Base-by-base conservation (phyloP, 441 rosid genomes). In the Melastoma candidum region DNA sequence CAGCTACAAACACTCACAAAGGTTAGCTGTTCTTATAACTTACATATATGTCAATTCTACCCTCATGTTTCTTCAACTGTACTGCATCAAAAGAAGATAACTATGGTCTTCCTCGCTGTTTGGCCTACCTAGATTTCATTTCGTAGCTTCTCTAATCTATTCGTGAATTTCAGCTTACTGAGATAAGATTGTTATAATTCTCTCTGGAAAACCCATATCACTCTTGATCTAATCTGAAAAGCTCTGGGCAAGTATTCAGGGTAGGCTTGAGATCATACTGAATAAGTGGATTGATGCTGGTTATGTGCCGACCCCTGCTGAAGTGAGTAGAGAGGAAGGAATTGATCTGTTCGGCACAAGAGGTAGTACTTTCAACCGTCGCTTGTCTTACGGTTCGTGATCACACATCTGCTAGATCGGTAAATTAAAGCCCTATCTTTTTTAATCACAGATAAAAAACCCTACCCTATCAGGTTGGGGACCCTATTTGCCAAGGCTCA, bases 1-100 rank as follows among this genome's bases (percentile, higher is more conserved):
- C 85, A 84, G 74, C 75, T 85, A 47, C 96, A 90, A 67, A 90
- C 96, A 54, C 68, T 90, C 62, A 87, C 93, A 13, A 90, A 87
- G 96, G 97, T 90, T 39, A 22, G 41, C 41, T 36, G 41, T 36
- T 1, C 41, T 36, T 36, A 1, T 36, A 36, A 36, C 41, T 36
- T 36, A 4, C 6, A 36, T 36, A 9, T 9, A 4, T 36, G 71
- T 56, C 32, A 12, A 47, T 39, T 36, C 57, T 36, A 27, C 46
- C 8, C 45, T 45, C 11, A 26, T 29, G 25, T 2, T 11, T 6
- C 26, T n/a, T 48, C 26, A 4, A 36, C 41, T 36, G 8, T 36
- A 36, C 6, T 4, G 41, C 7, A 9, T 4, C 8, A 36, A 36
- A 36, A 36, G 41, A 36, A 36, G 41, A 36, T 36, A 9, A 36